These are phyloP conservation scores for Heterococcus sp. DNA, from an alignment of 108 stramenopile genomes.

Conservation along the genomic window DNA sequence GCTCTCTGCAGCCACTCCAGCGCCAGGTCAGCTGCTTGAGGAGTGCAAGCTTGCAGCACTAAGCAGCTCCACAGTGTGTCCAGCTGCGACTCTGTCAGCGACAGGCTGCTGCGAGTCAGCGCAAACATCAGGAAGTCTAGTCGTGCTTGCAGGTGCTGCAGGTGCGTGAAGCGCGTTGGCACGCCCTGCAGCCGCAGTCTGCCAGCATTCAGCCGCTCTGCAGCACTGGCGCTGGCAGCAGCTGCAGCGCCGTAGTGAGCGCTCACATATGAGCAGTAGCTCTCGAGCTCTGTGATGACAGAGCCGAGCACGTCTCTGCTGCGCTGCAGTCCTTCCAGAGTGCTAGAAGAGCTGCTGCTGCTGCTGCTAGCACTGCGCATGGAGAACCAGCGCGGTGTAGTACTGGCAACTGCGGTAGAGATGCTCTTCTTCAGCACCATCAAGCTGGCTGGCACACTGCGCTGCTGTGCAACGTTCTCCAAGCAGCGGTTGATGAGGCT, in stretches of 20 bases:
- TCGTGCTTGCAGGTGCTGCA: slow-evolving; percentile 18
- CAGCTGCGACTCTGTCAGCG: slow-evolving; percentile 13
- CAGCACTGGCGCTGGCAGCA: not conserved
- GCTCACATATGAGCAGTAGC: not conserved
- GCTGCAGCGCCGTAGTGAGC: too few relatives aligned
- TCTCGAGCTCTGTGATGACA: slow-evolving; percentile 15
- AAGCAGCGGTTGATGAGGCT: slow-evolving; percentile 15
- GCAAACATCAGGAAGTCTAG: slow-evolving; percentile 32
- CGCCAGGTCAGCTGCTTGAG: slow-evolving; percentile 5
- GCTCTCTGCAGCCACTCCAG: slow-evolving; percentile 17
- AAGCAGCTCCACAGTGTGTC: not conserved
- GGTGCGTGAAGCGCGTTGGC: slow-evolving; percentile 22
- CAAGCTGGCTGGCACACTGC: slow-evolving; percentile 31
- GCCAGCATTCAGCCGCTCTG: slow-evolving; percentile 5
- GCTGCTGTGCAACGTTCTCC: slow-evolving; percentile 12
- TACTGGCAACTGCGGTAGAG: slow-evolving; percentile 10
- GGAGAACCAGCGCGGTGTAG: slow-evolving; percentile 16
- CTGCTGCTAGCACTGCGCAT: not conserved
- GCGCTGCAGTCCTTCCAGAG: slow-evolving; percentile 29
- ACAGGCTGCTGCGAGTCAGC: slow-evolving; percentile 14
- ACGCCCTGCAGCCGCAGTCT: slow-evolving; percentile 1
- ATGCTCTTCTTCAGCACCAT: slow-evolving; percentile 17
- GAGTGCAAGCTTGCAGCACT: not conserved
- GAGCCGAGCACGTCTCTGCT: slow-evolving; percentile 1
- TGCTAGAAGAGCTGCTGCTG: not conserved